Evolutionary conservation across 495 filamentous ascomycete genomes (phyloP).

Genomic region (Daldinia childiae): DNA sequence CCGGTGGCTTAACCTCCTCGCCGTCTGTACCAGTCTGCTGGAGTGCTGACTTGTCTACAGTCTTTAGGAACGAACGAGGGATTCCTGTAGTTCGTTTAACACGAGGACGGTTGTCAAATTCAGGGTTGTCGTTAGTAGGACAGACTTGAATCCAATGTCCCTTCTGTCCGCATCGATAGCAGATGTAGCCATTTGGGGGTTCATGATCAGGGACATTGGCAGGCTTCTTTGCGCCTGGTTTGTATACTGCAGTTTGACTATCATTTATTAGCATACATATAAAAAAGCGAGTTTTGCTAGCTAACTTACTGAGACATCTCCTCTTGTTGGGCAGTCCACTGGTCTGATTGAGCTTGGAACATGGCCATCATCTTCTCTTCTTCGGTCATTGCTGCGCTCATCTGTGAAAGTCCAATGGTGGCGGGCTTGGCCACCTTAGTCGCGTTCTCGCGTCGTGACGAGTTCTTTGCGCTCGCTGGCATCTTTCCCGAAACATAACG

Average conservation of each 20-base stretch:
- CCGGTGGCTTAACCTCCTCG: constrained; percentile 77
- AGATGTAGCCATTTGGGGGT: constrained; percentile 91
- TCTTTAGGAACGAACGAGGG: constrained; percentile 90
- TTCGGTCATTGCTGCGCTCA: constrained; percentile 80
- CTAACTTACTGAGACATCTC: constrained; percentile 89
- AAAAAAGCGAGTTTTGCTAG: background rate
- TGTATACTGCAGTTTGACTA: constrained; percentile 64
- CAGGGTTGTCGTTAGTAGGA: constrained; percentile 96
- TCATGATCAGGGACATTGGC: constrained; percentile 87
- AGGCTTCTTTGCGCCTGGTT: constrained; percentile 66
- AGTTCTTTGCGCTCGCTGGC: constrained; percentile 86
- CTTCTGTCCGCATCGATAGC: constrained; percentile 97
- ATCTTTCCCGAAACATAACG: constrained; percentile 98
- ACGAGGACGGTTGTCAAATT: constrained; percentile 87
- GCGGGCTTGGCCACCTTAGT: constrained; percentile 65
- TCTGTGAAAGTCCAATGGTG: constrained; percentile 66
- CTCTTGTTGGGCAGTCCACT: constrained; percentile 88
- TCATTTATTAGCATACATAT: constrained; percentile 51
- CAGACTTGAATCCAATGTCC: constrained; percentile 98
- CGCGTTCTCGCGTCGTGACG: constrained; percentile 70
- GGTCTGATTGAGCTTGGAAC: constrained; percentile 82
- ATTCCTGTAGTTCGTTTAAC: constrained; percentile 97
- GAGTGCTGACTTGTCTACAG: constrained; percentile 85
- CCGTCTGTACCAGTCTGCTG: constrained; percentile 77
- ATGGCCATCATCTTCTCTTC: constrained; percentile 91